A percentile compares a stretch with the other conserved stretches of the same genome.
These are phyloP conservation scores for Rhizophora mangle DNA, from an alignment of 345 rosid species.

Conservation along the genomic window DNA sequence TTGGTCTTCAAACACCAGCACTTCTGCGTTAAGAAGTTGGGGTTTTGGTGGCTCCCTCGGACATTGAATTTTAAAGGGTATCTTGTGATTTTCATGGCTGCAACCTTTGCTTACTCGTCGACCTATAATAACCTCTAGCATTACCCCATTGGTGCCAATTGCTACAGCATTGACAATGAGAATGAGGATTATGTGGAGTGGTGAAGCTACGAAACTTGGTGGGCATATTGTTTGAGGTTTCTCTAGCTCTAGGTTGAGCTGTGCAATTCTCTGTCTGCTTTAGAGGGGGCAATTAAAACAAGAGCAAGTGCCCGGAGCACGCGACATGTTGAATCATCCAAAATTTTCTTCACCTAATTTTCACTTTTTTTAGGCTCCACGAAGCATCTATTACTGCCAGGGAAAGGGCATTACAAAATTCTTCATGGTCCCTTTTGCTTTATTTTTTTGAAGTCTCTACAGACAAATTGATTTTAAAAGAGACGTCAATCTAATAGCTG, in stretches of 20 bases:
- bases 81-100: conserved; percentile 10
- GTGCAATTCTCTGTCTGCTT: background rate
- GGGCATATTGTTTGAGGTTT: conserved; percentile 7
- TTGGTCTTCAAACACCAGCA: conserved; percentile 49
- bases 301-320: background rate
- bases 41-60: conserved; percentile 15
- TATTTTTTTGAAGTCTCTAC: too few species aligned
- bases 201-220: background rate
- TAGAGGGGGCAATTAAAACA: conserved; percentile 6
- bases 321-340: background rate
- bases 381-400: background rate
- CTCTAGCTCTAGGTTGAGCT: background rate
- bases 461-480: too few species aligned
- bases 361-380: background rate
- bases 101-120: conserved; percentile 15
- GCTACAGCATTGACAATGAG: conserved; percentile 9
- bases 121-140: background rate
- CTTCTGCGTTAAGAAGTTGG: conserved; percentile 19
- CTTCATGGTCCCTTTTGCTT: background rate
- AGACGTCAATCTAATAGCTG: too few species aligned
- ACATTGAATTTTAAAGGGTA: conserved; percentile 20
- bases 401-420: background rate
- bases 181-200: conserved; percentile 9
- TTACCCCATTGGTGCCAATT: conserved; percentile 1
- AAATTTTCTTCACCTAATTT: background rate